Evolutionary conservation across 768 basidiomycete genomes (phyloP).

Genomic region (Agaricus sinodeliciosus): DNA sequence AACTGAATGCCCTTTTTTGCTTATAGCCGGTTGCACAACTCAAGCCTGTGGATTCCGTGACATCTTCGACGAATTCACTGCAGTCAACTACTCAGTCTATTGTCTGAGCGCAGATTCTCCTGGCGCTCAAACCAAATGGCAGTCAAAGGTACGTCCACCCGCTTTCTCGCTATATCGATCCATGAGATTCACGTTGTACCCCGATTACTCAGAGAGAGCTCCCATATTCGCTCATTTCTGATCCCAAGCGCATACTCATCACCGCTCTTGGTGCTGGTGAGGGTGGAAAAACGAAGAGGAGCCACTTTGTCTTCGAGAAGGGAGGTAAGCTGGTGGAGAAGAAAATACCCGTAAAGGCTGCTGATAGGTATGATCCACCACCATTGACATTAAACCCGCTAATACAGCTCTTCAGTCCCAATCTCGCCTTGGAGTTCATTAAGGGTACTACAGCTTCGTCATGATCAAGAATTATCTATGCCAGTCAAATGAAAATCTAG

Average conservation of each 20-base stretch:
- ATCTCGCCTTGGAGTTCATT: constrained; percentile 5
- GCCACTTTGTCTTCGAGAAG: constrained; percentile 90
- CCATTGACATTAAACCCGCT: neutral
- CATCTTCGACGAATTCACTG: constrained; percentile 66
- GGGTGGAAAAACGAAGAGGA: constrained; percentile 81
- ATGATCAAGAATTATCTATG: neutral
- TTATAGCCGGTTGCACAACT: constrained; percentile 77
- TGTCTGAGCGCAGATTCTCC: constrained; percentile 80
- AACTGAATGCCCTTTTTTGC: neutral
- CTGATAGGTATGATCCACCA: constrained; percentile 52
- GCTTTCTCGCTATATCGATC: neutral
- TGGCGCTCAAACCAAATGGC: constrained; percentile 75
- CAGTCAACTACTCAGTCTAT: constrained; percentile 67
- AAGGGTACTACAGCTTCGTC: neutral
- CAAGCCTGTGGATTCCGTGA: constrained; percentile 94
- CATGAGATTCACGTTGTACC: neutral
- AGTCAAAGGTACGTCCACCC: constrained; percentile 58
- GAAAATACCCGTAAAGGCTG: constrained; percentile 81
- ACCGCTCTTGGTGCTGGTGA: constrained; percentile 74
- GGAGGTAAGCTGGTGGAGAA: constrained; percentile 86
- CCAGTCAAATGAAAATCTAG: neutral
- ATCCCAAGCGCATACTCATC: constrained; percentile 79
- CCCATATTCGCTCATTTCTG: constrained; percentile 82
- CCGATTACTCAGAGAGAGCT: constrained; percentile 59
- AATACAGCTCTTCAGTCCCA: constrained; percentile 2